Evolutionary conservation across 805 yeast genomes (phyloP).

Genomic region (Trichomonascus vanleenenianus): DNA sequence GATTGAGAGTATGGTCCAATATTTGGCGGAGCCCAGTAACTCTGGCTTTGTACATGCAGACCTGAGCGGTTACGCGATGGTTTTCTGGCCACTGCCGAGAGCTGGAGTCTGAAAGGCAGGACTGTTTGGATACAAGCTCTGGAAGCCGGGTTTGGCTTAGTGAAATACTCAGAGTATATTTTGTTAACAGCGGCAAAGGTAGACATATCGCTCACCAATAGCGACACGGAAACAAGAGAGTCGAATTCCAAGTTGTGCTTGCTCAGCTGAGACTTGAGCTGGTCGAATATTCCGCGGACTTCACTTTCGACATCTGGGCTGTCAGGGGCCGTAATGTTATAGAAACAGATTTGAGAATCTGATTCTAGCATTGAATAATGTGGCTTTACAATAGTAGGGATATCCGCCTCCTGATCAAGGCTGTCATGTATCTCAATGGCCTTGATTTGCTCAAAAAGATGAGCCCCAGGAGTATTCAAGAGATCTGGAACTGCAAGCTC

Average conservation of each 20-base stretch:
- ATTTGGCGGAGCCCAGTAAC: slow-evolving; percentile 98
- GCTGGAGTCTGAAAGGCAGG: slow-evolving; percentile 37
- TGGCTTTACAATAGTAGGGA: neutral
- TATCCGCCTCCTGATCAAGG: too few relatives aligned
- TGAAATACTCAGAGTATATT: slow-evolving; percentile 46
- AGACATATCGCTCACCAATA: slow-evolving; percentile 57
- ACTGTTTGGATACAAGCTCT: slow-evolving; percentile 72
- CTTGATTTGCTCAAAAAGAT: too few relatives aligned
- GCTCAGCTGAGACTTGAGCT: slow-evolving; percentile 5
- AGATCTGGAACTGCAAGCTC: slow-evolving; percentile 18
- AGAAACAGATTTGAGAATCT: too few relatives aligned
- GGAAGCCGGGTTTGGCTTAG: slow-evolving; percentile 69
- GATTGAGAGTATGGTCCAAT: slow-evolving; percentile 97
- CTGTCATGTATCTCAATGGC: neutral
- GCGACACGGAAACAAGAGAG: slow-evolving; percentile 50
- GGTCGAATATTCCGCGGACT: slow-evolving; percentile 10
- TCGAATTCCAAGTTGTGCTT: slow-evolving; percentile 14
- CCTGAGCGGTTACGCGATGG: slow-evolving; percentile 44
- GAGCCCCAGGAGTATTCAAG: slow-evolving; percentile 15
- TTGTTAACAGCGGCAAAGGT: slow-evolving; percentile 55
- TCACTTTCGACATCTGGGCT: slow-evolving; percentile 10
- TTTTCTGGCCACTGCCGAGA: slow-evolving; percentile 48
- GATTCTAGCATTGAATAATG: too few relatives aligned
- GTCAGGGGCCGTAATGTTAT: neutral
- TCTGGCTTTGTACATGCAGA: slow-evolving; percentile 82